Base-by-base conservation (phyloP, 805 yeast genomes). In the Ogataea wickerhamii region DNA sequence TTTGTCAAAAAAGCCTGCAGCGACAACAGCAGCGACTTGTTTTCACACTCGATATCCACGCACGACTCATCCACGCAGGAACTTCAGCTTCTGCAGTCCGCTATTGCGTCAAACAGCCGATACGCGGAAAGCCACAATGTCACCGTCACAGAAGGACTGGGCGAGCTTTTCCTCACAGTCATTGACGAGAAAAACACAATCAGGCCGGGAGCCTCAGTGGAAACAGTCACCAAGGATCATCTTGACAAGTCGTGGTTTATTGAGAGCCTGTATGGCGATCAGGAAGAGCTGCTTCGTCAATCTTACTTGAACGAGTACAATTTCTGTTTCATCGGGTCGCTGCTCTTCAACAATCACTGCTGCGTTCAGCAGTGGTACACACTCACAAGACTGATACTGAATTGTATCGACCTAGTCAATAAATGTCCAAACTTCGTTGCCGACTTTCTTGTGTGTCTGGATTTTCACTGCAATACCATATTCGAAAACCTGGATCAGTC, bases 241-340 rank as follows among this genome's bases (percentile, higher is more conserved):
- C 43, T 75, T 13, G 91, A 85, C 54, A 75, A 78, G 47, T 66
- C 83, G 1, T 76, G 85, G 80, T 77, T 74, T 48, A 49, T 82
- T 11, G 48, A 59, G 14, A 45, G 64, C 4, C 36, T 45, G 1
- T 41, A 45, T 10, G 69, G 12, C 6, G n/a, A 29, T 18, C 8
- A 29, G 11, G 55, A 28, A 63, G 63, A 18, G 49, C 47, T 17
- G 67, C 54, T 36, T 47, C 29, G 14, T 52, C 51, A 0, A 32
- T 52, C 2, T 44, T 76, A 29, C 3, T 43, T 78, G 4, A 76
- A 77, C 2, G 87, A 83, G 49, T 51, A 79, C 5, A 77, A 78
- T 46, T 52, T 80, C 16, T 52, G 73, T 2, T 82, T 68, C 43
- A 35, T 79, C 1, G 61, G 72, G 38, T 64, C 71, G 29, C 49